A percentile compares a stretch with the other conserved stretches of the same genome.
Conservation (phyloP, 83 land plant genomes). For the Picea abies region DNA sequence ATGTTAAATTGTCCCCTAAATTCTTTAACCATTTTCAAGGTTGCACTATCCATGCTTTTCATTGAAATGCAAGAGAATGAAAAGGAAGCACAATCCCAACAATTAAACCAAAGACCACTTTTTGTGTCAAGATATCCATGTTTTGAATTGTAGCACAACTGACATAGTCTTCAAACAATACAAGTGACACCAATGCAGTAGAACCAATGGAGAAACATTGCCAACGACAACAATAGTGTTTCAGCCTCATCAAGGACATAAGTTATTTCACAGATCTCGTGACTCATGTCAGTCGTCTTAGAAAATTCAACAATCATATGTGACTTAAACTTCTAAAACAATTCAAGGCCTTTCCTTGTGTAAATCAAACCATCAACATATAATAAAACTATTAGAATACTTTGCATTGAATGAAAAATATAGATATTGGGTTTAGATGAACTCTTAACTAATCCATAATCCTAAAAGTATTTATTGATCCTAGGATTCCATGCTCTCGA, state of each 20-base stretch:
- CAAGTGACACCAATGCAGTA: conserved; percentile 75
- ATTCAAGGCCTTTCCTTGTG: too few relatives aligned
- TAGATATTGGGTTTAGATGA: too few relatives aligned
- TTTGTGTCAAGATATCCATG: conserved; percentile 63
- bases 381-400: too few relatives aligned
- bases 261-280: conserved; percentile 77
- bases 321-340: too few relatives aligned
- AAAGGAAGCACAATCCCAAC: conserved; percentile 84
- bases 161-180: conserved; percentile 78
- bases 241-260: conserved; percentile 95
- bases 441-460: too few relatives aligned
- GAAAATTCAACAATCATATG: conserved; percentile 69
- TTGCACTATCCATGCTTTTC: conserved; percentile 80
- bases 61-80: conserved; percentile 80
- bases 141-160: conserved; percentile 54
- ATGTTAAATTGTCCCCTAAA: conserved; percentile 75
- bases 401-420: too few relatives aligned
- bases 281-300: conserved; percentile 92
- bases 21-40: conserved; percentile 80
- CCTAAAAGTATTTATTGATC: too few relatives aligned
- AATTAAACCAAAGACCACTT: conserved; percentile 68
- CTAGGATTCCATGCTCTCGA: too few relatives aligned
- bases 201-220: conserved; percentile 85
- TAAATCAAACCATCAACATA: too few relatives aligned
- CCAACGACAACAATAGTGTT: conserved; percentile 89